These are phyloP conservation scores for Elsinoe fawcettii DNA, from an alignment of 2,329 filamentous ascomycete species.

Conservation along the genomic window DNA sequence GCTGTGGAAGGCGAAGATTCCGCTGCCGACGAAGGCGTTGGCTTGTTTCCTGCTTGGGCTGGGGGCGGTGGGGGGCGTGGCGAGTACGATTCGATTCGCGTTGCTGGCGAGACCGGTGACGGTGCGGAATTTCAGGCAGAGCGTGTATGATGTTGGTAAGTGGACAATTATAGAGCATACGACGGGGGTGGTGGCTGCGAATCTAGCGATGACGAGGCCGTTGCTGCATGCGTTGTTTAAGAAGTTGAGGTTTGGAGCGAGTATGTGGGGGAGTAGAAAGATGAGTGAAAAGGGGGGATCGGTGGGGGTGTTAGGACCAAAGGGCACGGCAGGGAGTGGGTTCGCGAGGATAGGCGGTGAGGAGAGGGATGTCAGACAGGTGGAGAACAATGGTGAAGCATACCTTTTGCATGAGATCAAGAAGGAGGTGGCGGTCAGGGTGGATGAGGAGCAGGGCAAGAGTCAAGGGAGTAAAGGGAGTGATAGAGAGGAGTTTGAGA, in stretches of 20 bases:
- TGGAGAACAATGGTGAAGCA: slow-evolving; percentile 1
- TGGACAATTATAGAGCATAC: slow-evolving; percentile 30
- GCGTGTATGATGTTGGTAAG: slow-evolving; percentile 23
- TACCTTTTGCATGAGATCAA: slow-evolving; percentile 10
- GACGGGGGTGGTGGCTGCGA: slow-evolving; percentile 30
- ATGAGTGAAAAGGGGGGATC: background rate
- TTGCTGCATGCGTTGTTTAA: slow-evolving; percentile 21
- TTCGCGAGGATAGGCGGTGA: background rate
- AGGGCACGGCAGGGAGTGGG: background rate
- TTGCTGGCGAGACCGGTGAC: background rate
- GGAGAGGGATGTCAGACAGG: background rate
- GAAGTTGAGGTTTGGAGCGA: background rate
- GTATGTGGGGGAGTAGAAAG: background rate
- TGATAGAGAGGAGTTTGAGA: slow-evolving; percentile 2
- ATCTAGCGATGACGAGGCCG: slow-evolving; percentile 28
- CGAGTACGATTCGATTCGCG: slow-evolving; percentile 2
- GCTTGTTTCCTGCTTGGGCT: background rate
- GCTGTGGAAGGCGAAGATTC: slow-evolving; percentile 23
- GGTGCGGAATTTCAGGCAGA: slow-evolving; percentile 23
- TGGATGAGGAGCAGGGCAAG: background rate
- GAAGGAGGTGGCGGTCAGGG: slow-evolving; percentile 6
- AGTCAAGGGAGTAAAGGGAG: slow-evolving; percentile 1
- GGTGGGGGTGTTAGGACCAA: background rate
- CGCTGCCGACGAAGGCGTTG: background rate
- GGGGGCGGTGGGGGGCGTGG: slow-evolving; percentile 1